Base-by-base conservation (phyloP, 345 rosid species). In the Turritis glabra region DNA sequence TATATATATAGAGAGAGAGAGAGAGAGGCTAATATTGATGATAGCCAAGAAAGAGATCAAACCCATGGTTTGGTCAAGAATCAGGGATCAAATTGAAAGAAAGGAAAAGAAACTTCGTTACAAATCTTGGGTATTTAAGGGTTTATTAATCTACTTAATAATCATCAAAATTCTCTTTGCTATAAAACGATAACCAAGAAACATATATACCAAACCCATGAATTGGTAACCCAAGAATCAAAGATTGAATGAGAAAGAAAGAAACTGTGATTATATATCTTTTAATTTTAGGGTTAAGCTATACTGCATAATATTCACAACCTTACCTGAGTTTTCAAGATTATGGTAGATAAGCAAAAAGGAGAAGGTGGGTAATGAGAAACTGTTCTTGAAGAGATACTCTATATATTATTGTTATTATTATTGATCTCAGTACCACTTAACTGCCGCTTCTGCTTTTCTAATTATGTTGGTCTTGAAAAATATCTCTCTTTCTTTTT, bases 361-460 rank as follows among this genome's bases (percentile, higher is more conserved):
- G 32, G 32, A 76, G 70, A 69, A 25, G 53, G 27, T 51, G 54
- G 25, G 50, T 41, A 4, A 51, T 61, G 48, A 37, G 23, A 54
- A 61, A 62, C 10, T 60, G 46, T 30, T 29, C n/a, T 43, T 68
- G 50, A 76, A 40, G 64, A 62, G 33, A 62, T n/a, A 69, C 48
- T 69, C 53, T 68, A 52, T 58, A 56, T n/a, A n/a, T n/a, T n/a
- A n/a, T 44, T 32, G 11, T 35, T 57, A 43, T 35, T 46, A 38
- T 56, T 41, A 54, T 63, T 22, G 25, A 69, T 41, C 65, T 32
- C 71, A 77, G 80, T 77, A 77, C 46, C 76, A 77, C 72, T 77
- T 77, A 77, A 77, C 80, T 77, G 67, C 46, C 58, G 72, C 72
- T 64, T 47, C 72, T 71, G 72, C 67, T 66, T 56, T 77, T 76